These are phyloP conservation scores for Penstemon eatonii DNA, from an alignment of 257 asterid species.

Conservation along the genomic window DNA sequence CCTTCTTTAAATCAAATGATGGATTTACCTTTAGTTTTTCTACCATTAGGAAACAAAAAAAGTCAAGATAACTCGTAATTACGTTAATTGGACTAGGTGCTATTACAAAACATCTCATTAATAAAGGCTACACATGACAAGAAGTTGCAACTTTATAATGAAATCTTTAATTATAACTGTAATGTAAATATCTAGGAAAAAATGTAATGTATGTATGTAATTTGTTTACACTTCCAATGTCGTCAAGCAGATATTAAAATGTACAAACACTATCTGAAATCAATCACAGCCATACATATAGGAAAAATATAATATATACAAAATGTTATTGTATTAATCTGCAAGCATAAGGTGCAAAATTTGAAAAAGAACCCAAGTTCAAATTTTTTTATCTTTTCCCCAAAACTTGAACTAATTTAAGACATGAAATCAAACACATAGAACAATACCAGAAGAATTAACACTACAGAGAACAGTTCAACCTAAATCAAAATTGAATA, in stretches of 20 bases:
- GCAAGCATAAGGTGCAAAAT: slow-evolving; percentile 3
- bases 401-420: background rate
- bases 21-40: slow-evolving; percentile 52
- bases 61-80: background rate
- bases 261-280: background rate
- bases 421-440: background rate
- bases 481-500: slow-evolving; percentile 23
- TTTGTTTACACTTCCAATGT: background rate
- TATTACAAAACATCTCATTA: background rate
- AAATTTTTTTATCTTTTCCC: background rate
- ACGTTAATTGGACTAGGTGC: background rate
- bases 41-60: slow-evolving; percentile 30
- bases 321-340: slow-evolving; percentile 2
- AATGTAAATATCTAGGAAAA: background rate
- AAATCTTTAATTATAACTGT: background rate
- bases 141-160: background rate
- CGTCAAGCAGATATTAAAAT: background rate
- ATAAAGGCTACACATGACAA: background rate
- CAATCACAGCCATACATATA: slow-evolving; percentile 15
- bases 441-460: slow-evolving; percentile 8
- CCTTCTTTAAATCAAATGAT: slow-evolving; percentile 55
- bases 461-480: slow-evolving; percentile 17
- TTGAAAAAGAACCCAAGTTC: slow-evolving; percentile 8
- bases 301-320: background rate
- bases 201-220: background rate